Evolutionary conservation across 306 rosid species (phyloP).

Genomic region (Malus sylvestris): DNA sequence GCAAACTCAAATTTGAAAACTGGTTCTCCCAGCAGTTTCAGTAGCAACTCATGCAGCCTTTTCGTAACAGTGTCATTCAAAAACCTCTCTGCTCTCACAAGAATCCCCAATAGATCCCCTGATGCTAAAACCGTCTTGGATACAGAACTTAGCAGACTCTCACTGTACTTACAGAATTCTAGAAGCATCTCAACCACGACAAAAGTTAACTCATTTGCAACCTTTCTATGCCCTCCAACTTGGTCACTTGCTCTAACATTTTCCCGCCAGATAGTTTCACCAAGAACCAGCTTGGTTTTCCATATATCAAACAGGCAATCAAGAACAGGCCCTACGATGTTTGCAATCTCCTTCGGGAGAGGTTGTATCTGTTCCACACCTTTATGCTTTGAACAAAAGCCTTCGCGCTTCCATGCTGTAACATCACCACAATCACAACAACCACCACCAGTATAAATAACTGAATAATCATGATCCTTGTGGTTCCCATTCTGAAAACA

Average conservation of each 20-base stretch:
- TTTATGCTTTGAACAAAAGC: slow-evolving; percentile 88
- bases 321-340: slow-evolving; percentile 64
- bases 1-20: slow-evolving; percentile 80
- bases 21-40: slow-evolving; percentile 89
- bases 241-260: slow-evolving; percentile 33
- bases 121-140: slow-evolving; percentile 51
- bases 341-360: slow-evolving; percentile 53
- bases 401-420: slow-evolving; percentile 94
- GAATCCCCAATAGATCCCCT: slow-evolving; percentile 48
- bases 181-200: slow-evolving; percentile 77
- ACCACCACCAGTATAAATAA: slow-evolving; percentile 80
- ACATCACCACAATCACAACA: slow-evolving; percentile 99
- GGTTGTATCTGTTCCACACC: slow-evolving; percentile 85
- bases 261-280: slow-evolving; percentile 31
- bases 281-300: slow-evolving; percentile 51
- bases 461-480: slow-evolving; percentile 69
- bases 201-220: slow-evolving; percentile 64
- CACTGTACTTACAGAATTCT: slow-evolving; percentile 82
- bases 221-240: slow-evolving; percentile 37
- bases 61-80: slow-evolving; percentile 41
- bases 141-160: slow-evolving; percentile 89
- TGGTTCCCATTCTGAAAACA: slow-evolving; percentile 91
- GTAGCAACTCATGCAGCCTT: slow-evolving; percentile 78
- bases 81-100: slow-evolving; percentile 74
- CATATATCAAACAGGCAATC: slow-evolving; percentile 52